Base-by-base conservation (phyloP, 805 yeast genomes). In the Cyberlindnera mycetangii region DNA sequence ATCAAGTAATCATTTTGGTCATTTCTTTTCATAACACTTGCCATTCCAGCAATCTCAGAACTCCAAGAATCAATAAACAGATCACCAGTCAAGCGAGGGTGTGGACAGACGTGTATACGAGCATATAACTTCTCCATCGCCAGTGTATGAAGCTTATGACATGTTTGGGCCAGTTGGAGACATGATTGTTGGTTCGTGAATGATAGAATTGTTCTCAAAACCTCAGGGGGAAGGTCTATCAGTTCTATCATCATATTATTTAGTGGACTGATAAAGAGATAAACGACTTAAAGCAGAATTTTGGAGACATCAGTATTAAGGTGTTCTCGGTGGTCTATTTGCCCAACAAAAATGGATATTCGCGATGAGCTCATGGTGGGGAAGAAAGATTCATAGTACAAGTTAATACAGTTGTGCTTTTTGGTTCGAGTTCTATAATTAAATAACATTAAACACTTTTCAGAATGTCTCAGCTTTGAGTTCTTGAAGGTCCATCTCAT, bases 1-100 rank as follows among this genome's bases (percentile, higher is more conserved):
- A 67, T 56, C 16, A 72, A 56, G 36, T 68, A 51, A 24, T 64
- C 68, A 41, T 72, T 69, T 37, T 68, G 67, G 31, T 66, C 65
- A 0, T 43, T 47, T 10, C 64, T 60, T 33, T 69, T 68, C 11
- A 62, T 53, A 3, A 67, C 54, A 3, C 68, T 62, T 7, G 59
- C 51, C 19, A 63, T 50, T 0, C 72, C 71, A 15, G 74, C 66
- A 3, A 77, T 42, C 38, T 67, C 64, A 0, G 79, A 71, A 38
- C 49, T 63, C 4, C 53, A 52, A 1, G 68, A 53, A 16, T 69
- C 74, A 4, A 65, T 37, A 41, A 58, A 70, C 59, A 69, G 18
- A 1, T 44, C 42, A 2, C 58, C 44, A 15, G 63, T 43, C 4
- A 72, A 28, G 1, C 62, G 49, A 1, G 75, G 67, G 7, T 67